These are phyloP conservation scores for Starmerella stellata DNA, from an alignment of 805 yeast species.

Conservation along the genomic window DNA sequence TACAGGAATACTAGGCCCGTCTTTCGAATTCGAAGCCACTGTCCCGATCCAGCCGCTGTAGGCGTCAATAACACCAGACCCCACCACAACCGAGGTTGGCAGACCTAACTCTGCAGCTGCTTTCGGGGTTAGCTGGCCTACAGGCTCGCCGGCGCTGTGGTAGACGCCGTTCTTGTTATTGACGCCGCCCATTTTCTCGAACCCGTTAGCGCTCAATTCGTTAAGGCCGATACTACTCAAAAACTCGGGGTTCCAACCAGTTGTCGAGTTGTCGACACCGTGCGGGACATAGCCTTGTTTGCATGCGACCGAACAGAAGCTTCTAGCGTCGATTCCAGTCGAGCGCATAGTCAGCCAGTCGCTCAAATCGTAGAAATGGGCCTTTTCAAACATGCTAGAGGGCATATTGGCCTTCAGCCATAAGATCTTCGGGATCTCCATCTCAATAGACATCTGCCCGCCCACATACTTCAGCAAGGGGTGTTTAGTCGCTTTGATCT, in stretches of 20 bases:
- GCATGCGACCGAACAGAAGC: conserved; percentile 80
- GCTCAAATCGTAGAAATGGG: conserved; percentile 80
- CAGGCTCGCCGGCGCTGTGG: conserved; percentile 74
- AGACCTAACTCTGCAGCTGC: conserved; percentile 77
- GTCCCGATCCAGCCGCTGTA: conserved; percentile 99
- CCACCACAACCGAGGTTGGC: conserved; percentile 62
- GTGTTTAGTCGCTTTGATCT: conserved; percentile 65
- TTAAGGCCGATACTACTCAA: conserved; percentile 47
- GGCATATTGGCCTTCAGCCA: conserved; percentile 86
- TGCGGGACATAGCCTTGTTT: conserved; percentile 88
- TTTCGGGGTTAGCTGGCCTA: conserved; percentile 47
- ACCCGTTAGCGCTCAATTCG: conserved; percentile 62
- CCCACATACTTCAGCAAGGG: conserved; percentile 80
- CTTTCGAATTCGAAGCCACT: conserved; percentile 66
- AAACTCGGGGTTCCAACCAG: conserved; percentile 84
- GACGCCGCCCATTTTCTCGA: conserved; percentile 66
- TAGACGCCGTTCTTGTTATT: conserved; percentile 54
- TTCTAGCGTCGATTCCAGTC: conserved; percentile 70
- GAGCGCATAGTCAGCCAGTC: conserved; percentile 86
- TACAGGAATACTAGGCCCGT: conserved; percentile 27
- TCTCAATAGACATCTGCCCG: conserved; percentile 92
- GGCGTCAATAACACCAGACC: conserved; percentile 93
- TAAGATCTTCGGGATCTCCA: conserved; percentile 93
- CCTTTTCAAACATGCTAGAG: conserved; percentile 33
- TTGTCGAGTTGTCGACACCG: conserved; percentile 69